A percentile compares a stretch with the other conserved stretches of the same genome.
phyloP scores from a whole-genome alignment of 2,329 filamentous ascomycete species.

The Pseudocercospora ulei region DNA sequence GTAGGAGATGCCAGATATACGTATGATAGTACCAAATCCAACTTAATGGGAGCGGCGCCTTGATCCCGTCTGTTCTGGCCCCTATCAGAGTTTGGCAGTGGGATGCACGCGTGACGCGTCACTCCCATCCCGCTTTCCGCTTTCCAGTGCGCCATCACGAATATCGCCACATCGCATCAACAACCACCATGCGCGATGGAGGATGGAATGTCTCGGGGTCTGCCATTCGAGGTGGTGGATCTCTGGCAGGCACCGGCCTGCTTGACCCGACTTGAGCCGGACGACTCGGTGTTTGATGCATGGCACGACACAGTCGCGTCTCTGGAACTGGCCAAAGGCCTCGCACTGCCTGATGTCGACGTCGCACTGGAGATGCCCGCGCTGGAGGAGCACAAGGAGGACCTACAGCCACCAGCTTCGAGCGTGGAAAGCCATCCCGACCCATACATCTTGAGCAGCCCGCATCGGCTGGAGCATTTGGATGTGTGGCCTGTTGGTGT shows the following conservation, averaged over 20 bases:
- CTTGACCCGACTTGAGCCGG: slow-evolving; percentile 1
- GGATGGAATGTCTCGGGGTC: slow-evolving; percentile 14
- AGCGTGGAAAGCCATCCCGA: slow-evolving; percentile 1
- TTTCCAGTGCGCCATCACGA: too few relatives aligned
- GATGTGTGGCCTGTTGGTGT: slow-evolving; percentile 37
- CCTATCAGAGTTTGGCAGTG: too few relatives aligned
- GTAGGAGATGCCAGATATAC: too few relatives aligned
- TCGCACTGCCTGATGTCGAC: slow-evolving; percentile 10
- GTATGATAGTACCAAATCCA: too few relatives aligned
- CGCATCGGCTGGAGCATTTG: slow-evolving; percentile 19
- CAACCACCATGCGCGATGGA: slow-evolving; percentile 15
- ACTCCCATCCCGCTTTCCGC: too few relatives aligned
- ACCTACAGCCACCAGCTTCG: slow-evolving; percentile 20
- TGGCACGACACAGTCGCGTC: slow-evolving; percentile 4
- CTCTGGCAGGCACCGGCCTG: slow-evolving; percentile 22
- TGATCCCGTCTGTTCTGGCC: too few relatives aligned
- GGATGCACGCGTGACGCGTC: too few relatives aligned
- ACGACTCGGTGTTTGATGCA: slow-evolving; percentile 18
- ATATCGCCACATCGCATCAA: too few relatives aligned
- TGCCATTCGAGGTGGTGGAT: slow-evolving; percentile 23
- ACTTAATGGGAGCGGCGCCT: too few relatives aligned
- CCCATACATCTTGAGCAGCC: slow-evolving; percentile 22
- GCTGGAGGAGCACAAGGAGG: slow-evolving; percentile 24
- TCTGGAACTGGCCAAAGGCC: slow-evolving; percentile 2
- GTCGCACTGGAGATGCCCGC: slow-evolving; percentile 17